Evolutionary conservation across 2,329 filamentous ascomycete species (phyloP), one percentile per base, ranked within the genome.

Genomic region (Scedosporium boydii): DNA sequence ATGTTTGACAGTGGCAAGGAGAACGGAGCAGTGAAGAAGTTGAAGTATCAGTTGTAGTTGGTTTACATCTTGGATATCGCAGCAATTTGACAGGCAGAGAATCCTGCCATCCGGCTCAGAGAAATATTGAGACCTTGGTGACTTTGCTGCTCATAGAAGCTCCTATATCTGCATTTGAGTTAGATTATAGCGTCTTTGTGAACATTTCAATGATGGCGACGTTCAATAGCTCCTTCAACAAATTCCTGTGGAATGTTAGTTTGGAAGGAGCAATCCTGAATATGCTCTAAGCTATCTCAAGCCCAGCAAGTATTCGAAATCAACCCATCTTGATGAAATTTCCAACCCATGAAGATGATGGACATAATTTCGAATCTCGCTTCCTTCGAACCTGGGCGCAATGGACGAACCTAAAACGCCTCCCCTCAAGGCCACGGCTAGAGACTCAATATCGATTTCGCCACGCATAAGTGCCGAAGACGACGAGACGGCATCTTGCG

Each of bases 1-100:
- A 78, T 82, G 74, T 71, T 82, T 68, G 73, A 68, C 58, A 82
- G 80, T 63, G 79, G 78, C 18, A n/a, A n/a, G 5, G 21, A 59
- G 16, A 44, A 46, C 27, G 57, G 57, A 3, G 57, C 18, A 76
- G 65, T 65, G 56, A 74, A 75, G 67, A 74, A 67, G 65, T 73
- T 80, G 63, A 69, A 79, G 67, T 67, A 75, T 58, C 77, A 79
- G 66, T 68, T 53, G 48, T 58, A 41, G 46, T 51, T 51, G 16
- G 34, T 38, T 14, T 38, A 38, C 10, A 38, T 38, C 34, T 12
- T 38, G 34, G 34, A 9, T 38, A 38, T 38, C 34, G 12, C 34
- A 38, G 10, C 34, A 38, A 38, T 38, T 38, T 38, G 34, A 38
- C 10, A 38, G 34, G 6, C 10, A 38, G 34, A 38, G 7, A 34